phyloP scores from a whole-genome alignment of 345 rosid genomes.

The Gossypium mustelinum region DNA sequence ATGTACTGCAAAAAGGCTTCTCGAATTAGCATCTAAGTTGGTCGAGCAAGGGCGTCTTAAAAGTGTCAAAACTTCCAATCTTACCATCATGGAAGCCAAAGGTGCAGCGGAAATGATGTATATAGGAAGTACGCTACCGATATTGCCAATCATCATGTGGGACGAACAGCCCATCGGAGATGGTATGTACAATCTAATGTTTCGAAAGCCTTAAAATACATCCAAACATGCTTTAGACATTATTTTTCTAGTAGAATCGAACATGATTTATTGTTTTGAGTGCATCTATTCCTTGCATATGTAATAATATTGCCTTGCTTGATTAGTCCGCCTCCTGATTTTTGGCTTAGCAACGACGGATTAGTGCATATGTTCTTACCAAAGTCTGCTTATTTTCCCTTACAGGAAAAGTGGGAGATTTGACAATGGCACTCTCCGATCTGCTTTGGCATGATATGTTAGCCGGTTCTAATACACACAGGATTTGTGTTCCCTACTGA shows the following conservation, averaged over 20 bases:
- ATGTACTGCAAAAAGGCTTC: constrained; percentile 70
- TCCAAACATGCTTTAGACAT: neutral
- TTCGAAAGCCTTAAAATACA: neutral
- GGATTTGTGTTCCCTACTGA: constrained; percentile 41
- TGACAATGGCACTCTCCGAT: constrained; percentile 65
- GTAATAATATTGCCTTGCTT: neutral
- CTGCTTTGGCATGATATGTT: constrained; percentile 70
- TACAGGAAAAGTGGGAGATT: constrained; percentile 59
- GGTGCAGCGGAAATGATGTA: constrained; percentile 56
- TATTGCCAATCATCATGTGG: constrained; percentile 59
- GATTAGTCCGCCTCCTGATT: neutral
- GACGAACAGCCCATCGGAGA: constrained; percentile 59
- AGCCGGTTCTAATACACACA: constrained; percentile 42
- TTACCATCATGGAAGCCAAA: constrained; percentile 50
- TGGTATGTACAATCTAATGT: constrained; percentile 35
- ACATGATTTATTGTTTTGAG: neutral
- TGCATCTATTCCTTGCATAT: neutral
- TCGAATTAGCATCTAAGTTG: constrained; percentile 50
- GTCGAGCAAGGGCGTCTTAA: constrained; percentile 48
- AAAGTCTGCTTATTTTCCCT: neutral
- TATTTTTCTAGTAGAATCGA: neutral
- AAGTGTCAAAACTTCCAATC: constrained; percentile 33
- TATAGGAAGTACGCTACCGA: constrained; percentile 63
- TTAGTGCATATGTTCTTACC: neutral
- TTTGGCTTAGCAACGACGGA: neutral